Base-by-base conservation (phyloP, 441 rosid species). In the Corymbia calophylla region DNA sequence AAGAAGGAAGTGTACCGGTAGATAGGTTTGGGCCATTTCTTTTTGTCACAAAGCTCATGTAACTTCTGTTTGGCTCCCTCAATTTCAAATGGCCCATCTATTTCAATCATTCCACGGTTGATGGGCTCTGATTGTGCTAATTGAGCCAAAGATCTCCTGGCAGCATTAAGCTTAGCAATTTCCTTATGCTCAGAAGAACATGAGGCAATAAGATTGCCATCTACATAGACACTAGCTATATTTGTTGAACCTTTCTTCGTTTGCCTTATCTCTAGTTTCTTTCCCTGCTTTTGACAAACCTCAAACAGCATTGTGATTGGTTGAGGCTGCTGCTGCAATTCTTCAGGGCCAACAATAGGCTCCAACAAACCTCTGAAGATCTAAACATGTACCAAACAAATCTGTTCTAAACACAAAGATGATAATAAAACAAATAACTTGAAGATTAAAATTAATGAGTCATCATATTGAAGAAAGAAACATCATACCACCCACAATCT, bases 401-500 rank as follows among this genome's bases (percentile, higher is more conserved):
- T 77, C 51, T 77, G 29, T 77, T 12, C 84, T 77, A 77, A 77
- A 44, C 51, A 77, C 0, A 1, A 12, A 5, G 9, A 44, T 77
- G 2, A 77, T 77, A 44, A 77, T 51, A 77, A 44, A 44, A 39
- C 9, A 11, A 8, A 73, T 73, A 44, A 39, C 49, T 39, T 39
- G 82, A 73, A 21, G 17, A 77, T 39, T 39, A 44, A 44, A 77
- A 66, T 11, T 21, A 77, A 77, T 9, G 84, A 44, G 23, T 25
- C n/a, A 77, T 77, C 18, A 1, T 47, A 44, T 77, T 49, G 55
- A 53, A 55, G 29, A 17, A 27, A 84, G 87, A 88, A 87, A 66
- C 58, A 29, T 91, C 95, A 13, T 56, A 97, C 99, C 98, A 93
- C 90, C 99, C 99, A 97, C 13, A 97, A 88, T 32, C 68, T 92